phyloP scores from a whole-genome alignment of 441 rosid genomes.

The Manihot esculenta region DNA sequence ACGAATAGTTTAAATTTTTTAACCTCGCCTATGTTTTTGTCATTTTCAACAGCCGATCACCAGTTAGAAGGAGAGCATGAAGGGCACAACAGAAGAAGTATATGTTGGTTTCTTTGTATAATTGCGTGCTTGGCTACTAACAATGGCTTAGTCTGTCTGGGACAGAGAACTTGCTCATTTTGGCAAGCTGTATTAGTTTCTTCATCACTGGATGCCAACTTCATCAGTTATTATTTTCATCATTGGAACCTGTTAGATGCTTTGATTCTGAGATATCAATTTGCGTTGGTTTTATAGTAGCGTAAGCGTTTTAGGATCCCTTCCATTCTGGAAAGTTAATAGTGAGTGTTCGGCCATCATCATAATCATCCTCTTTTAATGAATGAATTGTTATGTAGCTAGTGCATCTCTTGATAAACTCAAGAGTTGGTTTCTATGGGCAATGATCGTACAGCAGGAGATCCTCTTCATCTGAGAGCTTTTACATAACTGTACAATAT shows the following conservation, averaged over 20 bases:
- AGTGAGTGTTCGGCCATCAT: too few species aligned
- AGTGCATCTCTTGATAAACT: too few species aligned
- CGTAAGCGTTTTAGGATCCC: too few species aligned
- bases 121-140: conserved; percentile 9
- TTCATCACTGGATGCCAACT: background rate
- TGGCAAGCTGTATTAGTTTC: background rate
- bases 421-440: too few species aligned
- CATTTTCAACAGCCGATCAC: conserved; percentile 53
- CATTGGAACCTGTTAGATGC: background rate
- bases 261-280: too few species aligned
- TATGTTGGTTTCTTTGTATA: background rate
- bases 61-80: conserved; percentile 52
- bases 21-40: background rate
- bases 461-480: too few species aligned
- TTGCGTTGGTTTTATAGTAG: too few species aligned
- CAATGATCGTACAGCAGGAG: too few species aligned
- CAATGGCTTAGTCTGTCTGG: conserved; percentile 11
- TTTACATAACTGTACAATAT: too few species aligned
- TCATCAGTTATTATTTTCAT: background rate
- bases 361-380: too few species aligned
- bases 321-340: too few species aligned
- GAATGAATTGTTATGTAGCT: too few species aligned
- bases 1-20: background rate
- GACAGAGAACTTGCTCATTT: conserved; percentile 2
- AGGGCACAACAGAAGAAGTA: conserved; percentile 7